phyloP scores from a whole-genome alignment of 192 early-diverging fungal genomes.

The Ambispora gerdemannii region DNA sequence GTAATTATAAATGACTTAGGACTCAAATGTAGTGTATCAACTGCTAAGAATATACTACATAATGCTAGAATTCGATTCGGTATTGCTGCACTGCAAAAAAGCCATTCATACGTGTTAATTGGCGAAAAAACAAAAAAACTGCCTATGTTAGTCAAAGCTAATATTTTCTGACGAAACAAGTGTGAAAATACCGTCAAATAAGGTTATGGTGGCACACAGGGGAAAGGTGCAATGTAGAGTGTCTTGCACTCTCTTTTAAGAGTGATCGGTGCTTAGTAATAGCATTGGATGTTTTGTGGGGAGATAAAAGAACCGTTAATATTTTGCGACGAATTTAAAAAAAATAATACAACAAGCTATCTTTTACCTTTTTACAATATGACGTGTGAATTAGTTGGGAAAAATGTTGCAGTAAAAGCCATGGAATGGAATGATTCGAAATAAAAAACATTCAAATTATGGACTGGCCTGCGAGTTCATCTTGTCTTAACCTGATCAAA shows the following conservation, averaged over 20 bases:
- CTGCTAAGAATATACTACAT: no score
- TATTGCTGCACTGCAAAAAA: neutral
- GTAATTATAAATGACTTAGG: neutral
- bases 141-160: neutral
- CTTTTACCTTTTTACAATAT: neutral
- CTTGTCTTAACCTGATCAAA: constrained; percentile 29
- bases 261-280: no score
- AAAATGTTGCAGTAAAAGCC: neutral
- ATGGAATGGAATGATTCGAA: neutral
- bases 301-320: neutral
- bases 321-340: no score
- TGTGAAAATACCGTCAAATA: neutral
- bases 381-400: no score
- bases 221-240: neutral
- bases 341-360: neutral
- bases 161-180: constrained; percentile 6
- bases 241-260: neutral
- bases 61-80: neutral
- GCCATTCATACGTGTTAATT: constrained; percentile 4
- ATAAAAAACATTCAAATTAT: constrained; percentile 11
- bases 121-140: neutral
- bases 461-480: constrained; percentile 27
- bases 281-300: neutral
- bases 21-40: neutral
- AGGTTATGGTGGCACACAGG: neutral